Percentiles rank a stretch among this genome's conserved stretches.
These are phyloP conservation scores for Alternaria panax DNA, from an alignment of 2,329 filamentous ascomycete species.

Conservation along the genomic window DNA sequence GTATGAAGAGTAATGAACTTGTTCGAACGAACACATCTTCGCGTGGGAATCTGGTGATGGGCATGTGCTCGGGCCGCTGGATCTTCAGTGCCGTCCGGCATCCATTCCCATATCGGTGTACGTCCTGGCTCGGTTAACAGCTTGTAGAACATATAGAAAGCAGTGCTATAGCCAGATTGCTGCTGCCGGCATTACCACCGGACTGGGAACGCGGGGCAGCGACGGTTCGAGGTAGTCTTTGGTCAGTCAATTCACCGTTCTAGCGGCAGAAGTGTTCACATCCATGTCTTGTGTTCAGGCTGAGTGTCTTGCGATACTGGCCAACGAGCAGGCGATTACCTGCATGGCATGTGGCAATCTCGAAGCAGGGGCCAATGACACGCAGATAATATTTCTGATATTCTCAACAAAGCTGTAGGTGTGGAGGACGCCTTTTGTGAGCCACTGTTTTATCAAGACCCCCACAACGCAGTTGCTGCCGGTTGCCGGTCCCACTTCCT, in stretches of 20 bases:
- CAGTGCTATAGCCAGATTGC: not conserved
- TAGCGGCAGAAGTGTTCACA: slow-evolving; percentile 4
- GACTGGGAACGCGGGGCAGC: slow-evolving; percentile 3
- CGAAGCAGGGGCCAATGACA: not conserved
- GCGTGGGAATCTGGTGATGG: not conserved
- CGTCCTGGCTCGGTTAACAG: not conserved
- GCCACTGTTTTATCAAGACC: not conserved
- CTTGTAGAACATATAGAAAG: not conserved
- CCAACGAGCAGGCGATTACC: slow-evolving; percentile 3
- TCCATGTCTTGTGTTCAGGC: slow-evolving; percentile 23
- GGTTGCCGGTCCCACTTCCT: not conserved
- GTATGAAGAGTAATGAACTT: slow-evolving; percentile 2
- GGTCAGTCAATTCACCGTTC: not conserved
- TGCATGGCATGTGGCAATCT: not conserved
- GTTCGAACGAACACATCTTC: not conserved
- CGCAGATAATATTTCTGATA: not conserved
- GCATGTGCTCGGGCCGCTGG: slow-evolving; percentile 4
- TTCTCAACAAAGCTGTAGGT: not conserved
- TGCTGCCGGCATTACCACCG: slow-evolving; percentile 1
- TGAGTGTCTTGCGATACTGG: slow-evolving; percentile 13
- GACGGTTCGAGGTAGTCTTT: not conserved
- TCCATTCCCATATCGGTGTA: not conserved
- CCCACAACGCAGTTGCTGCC: not conserved
- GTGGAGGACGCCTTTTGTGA: not conserved
- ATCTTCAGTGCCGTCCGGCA: slow-evolving; percentile 3